Base-by-base conservation (phyloP, 2,329 filamentous ascomycete species). In the Cladosporium sp. region DNA sequence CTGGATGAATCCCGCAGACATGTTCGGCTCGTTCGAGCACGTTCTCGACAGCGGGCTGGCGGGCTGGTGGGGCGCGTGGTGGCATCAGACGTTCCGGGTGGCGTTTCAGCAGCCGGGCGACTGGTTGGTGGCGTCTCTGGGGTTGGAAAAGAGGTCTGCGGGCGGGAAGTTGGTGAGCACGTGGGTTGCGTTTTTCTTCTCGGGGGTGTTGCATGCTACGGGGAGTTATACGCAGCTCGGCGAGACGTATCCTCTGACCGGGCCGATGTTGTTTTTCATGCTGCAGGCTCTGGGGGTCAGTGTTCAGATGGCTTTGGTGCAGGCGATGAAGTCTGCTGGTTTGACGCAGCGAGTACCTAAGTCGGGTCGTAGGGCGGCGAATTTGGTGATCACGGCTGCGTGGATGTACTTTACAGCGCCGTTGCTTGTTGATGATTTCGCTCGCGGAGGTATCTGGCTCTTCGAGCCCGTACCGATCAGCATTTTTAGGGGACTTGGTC, bases 71-170 rank as follows among this genome's bases (percentile, higher is more conserved):
- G 86, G 89, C 44, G 79, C 78, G 20, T 93, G 85, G 80, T 97
- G 93, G 93, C 93, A 97, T 71, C 92, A 97, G 73, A 86, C 87
- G 2, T 95, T 96, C 74, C 87, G 91, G 0, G 81, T 85, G 56
- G 84, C 83, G 2, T 91, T 93, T 67, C 74, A 82, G 37, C 80
- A 84, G 3, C 86, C 87, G 0, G 75, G 80, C 0, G 72, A 71
- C 1, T 82, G 76, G 65, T 65, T 87, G 0, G 63, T 74, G 22
- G 60, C 66, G 13, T 3, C 55, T 0, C 24, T 73, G 2, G 61
- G 66, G 0, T 59, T 75, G 57, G 61, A 74, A 4, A 65, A 62
- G 25, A 69, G 64, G 9, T 57, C 70, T 72, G 8, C 63, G 70
- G 60, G 54, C 60, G 77, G 74, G 0, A 76, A 73, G 58, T 15